Percentiles rank a stretch among this genome's conserved stretches.
Conservation (phyloP, 768 basidiomycete genomes). For the Tephrocybe sp. region DNA sequence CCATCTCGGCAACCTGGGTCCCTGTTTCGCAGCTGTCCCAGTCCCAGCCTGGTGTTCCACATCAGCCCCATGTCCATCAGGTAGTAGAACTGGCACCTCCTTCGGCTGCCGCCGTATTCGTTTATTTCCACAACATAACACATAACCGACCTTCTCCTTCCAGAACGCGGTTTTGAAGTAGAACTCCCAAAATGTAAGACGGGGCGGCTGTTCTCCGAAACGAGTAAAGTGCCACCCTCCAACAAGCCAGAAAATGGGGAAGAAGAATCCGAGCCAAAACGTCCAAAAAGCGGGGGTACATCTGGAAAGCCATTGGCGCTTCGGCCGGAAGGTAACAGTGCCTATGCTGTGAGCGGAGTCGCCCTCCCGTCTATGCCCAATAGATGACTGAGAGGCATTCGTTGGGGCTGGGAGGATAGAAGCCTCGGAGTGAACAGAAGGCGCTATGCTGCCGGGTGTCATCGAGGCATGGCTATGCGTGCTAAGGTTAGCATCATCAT, state of each 20-base stretch:
- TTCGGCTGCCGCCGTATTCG: background rate
- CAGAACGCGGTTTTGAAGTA: conserved; percentile 39
- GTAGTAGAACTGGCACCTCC: background rate
- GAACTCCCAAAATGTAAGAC: conserved; percentile 45
- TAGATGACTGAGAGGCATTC: conserved; percentile 51
- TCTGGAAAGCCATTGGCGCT: conserved; percentile 26
- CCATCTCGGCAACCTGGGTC: conserved; percentile 40
- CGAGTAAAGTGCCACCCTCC: conserved; percentile 71
- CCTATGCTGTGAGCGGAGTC: conserved; percentile 38
- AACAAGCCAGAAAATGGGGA: conserved; percentile 74
- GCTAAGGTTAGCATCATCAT: too few relatives aligned
- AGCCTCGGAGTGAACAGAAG: conserved; percentile 16
- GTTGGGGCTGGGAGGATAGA: conserved; percentile 25
- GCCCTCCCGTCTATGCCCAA: conserved; percentile 50
- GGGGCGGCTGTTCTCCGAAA: conserved; percentile 45
- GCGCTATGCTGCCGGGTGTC: background rate
- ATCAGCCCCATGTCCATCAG: conserved; percentile 10
- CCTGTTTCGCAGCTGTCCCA: conserved; percentile 4
- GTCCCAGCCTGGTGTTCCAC: conserved; percentile 10
- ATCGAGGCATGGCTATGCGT: background rate
- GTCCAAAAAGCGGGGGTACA: conserved; percentile 53
- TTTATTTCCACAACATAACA: conserved; percentile 30
- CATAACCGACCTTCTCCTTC: conserved; percentile 27
- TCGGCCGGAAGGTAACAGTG: conserved; percentile 31
- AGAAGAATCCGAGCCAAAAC: conserved; percentile 77